Conservation (phyloP, 306 rosid species). For the Inga laurina region DNA sequence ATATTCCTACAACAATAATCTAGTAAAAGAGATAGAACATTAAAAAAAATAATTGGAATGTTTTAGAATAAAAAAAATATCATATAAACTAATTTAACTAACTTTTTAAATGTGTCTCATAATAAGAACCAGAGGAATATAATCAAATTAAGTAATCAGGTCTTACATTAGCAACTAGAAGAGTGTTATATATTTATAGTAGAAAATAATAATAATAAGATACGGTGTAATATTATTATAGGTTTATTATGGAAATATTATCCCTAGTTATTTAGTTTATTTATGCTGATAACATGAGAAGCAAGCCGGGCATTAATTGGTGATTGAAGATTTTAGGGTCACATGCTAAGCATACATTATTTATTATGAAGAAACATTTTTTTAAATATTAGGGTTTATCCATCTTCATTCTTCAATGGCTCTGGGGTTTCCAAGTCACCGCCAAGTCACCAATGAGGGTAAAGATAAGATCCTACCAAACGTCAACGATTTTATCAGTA, state of each 20-base stretch:
- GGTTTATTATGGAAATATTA: background rate
- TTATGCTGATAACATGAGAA: background rate
- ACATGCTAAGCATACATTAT: background rate
- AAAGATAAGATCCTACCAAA: slow-evolving; percentile 8
- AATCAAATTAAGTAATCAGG: no score
- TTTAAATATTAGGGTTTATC: background rate
- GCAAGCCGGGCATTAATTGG: background rate
- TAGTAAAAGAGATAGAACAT: no score
- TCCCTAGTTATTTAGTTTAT: background rate
- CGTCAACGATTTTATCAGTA: background rate
- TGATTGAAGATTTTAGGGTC: background rate
- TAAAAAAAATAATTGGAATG: no score
- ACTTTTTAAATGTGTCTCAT: no score
- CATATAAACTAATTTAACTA: no score
- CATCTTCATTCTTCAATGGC: slow-evolving; percentile 8
- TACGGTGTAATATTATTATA: no score
- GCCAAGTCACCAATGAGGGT: background rate
- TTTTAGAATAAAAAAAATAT: no score
- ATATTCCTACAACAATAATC: no score
- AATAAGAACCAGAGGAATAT: no score
- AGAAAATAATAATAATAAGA: no score
- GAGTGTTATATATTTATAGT: no score
- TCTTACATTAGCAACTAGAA: no score
- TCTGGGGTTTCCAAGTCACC: background rate
- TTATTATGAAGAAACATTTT: background rate